Conservation (phyloP, 2,329 filamentous ascomycete genomes). For the Epichloe aotearoae region DNA sequence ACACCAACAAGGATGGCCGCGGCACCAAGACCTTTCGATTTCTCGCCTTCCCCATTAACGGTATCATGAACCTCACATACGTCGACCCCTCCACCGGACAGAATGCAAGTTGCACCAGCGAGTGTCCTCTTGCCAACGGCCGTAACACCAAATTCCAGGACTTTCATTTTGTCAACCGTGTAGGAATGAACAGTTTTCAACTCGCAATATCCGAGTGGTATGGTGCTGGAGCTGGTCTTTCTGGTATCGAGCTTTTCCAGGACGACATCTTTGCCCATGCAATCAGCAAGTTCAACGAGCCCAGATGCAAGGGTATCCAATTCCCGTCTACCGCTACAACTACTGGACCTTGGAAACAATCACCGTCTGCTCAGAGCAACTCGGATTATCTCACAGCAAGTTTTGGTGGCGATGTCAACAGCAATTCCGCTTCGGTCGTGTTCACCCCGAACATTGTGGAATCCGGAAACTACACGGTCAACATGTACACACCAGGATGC, state of each 20-base stretch:
- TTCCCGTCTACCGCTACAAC: conserved; percentile 49
- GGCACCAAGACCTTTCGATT: conserved; percentile 84
- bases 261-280: conserved; percentile 80
- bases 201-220: conserved; percentile 83
- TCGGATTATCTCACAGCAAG: conserved; percentile 65
- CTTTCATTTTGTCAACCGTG: conserved; percentile 75
- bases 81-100: conserved; percentile 59
- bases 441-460: conserved; percentile 77
- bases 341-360: conserved; percentile 62
- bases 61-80: conserved; percentile 94
- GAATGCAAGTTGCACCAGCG: conserved; percentile 60
- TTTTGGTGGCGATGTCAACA: conserved; percentile 40
- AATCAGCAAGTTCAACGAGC: conserved; percentile 78
- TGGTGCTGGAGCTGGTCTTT: conserved; percentile 69
- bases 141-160: conserved; percentile 60
- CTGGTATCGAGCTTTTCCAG: conserved; percentile 77
- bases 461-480: conserved; percentile 83
- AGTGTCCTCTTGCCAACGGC: conserved; percentile 72
- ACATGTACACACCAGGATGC: conserved; percentile 88
- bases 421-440: conserved; percentile 53
- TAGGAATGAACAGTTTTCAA: conserved; percentile 79
- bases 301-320: conserved; percentile 54
- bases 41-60: conserved; percentile 70
- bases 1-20: conserved; percentile 70
- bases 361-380: conserved; percentile 53